Base-by-base conservation (phyloP, 257 asterid genomes). In the Cynanchum wilfordii region DNA sequence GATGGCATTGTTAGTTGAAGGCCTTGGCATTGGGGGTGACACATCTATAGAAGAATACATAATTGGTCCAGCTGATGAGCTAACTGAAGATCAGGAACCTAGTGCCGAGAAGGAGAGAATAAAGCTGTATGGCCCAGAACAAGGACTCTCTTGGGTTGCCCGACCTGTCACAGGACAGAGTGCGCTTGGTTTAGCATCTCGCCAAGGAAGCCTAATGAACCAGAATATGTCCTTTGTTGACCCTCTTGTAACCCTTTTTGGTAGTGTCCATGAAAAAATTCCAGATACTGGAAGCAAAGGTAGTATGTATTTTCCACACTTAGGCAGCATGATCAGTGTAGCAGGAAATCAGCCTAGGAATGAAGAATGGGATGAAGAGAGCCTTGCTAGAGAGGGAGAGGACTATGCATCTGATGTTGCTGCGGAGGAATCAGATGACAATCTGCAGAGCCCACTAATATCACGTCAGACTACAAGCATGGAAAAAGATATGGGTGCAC, bases 1-100 rank as follows among this genome's bases (percentile, higher is more conserved):
- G 60, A 79, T 88, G 96, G 89, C 96, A 15, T 76, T 89, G 83
- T 75, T 89, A 67, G 90, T 85, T 55, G 96, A 89, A 83, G 96
- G 96, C 36, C 88, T 89, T 56, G 88, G 84, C 50, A 81, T 84
- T 10, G 89, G 96, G 6, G 86, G 83, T 15, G 88, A 85, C 38
- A 84, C 87, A 47, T 75, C 84, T 13, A 80, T 86, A 2, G 90
- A 88, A 80, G 89, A 89, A 68, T 89, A 89, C 74, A 52, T 88
- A 6, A 83, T 89, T 57, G 82, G 78, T 22, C 94, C 92, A 38
- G 77, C 75, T 5, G 75, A 82, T 67, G 95, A 78, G 13, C 76
- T 80, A 1, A 17, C 47, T 10, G 89, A 87, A 44, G 86, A 79
- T 42, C 82, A 76, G 70, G 85, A 75, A 15, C 77, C 77, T 17